Percentiles rank a stretch among this genome's conserved stretches.
These are phyloP conservation scores for Maudiozyma bulderi DNA, from an alignment of 805 yeast species.

Conservation along the genomic window DNA sequence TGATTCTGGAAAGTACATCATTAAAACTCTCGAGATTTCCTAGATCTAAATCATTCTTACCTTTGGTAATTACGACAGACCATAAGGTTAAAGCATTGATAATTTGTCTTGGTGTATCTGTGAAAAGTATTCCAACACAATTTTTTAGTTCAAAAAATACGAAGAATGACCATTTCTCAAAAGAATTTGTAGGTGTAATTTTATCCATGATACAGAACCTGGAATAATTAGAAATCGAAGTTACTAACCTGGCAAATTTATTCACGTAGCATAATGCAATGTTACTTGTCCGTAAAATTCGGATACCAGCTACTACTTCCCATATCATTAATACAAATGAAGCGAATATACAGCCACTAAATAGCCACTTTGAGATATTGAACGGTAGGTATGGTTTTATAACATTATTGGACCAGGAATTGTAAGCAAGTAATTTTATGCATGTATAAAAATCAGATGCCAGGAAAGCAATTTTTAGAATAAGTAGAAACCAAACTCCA, in stretches of 20 bases:
- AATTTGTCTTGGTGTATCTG: slow-evolving; percentile 82
- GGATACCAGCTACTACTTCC: slow-evolving; percentile 48
- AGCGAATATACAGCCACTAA: slow-evolving; percentile 68
- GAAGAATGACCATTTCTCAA: slow-evolving; percentile 59
- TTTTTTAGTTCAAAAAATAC: slow-evolving; percentile 56
- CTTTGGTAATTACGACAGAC: slow-evolving; percentile 34
- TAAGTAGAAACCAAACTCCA: slow-evolving; percentile 25
- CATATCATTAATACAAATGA: slow-evolving; percentile 49
- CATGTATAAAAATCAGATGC: slow-evolving; percentile 74
- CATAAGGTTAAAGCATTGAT: slow-evolving; percentile 65
- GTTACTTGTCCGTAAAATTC: slow-evolving; percentile 48
- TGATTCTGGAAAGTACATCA: slow-evolving; percentile 37
- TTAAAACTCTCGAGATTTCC: slow-evolving; percentile 22
- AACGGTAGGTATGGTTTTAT: slow-evolving; percentile 39
- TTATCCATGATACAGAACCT: slow-evolving; percentile 63
- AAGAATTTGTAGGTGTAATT: slow-evolving; percentile 50
- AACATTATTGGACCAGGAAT: slow-evolving; percentile 52
- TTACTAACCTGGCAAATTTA: slow-evolving; percentile 46
- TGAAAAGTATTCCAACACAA: slow-evolving; percentile 51
- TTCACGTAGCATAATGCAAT: slow-evolving; percentile 65
- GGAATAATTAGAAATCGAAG: slow-evolving; percentile 48
- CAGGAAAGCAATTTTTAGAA: slow-evolving; percentile 44
- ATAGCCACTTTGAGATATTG: slow-evolving; percentile 53
- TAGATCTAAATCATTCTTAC: slow-evolving; percentile 22
- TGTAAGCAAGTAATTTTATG: slow-evolving; percentile 58